Evolutionary conservation across 768 basidiomycete species (phyloP).

Genomic region (Russula brevipes): DNA sequence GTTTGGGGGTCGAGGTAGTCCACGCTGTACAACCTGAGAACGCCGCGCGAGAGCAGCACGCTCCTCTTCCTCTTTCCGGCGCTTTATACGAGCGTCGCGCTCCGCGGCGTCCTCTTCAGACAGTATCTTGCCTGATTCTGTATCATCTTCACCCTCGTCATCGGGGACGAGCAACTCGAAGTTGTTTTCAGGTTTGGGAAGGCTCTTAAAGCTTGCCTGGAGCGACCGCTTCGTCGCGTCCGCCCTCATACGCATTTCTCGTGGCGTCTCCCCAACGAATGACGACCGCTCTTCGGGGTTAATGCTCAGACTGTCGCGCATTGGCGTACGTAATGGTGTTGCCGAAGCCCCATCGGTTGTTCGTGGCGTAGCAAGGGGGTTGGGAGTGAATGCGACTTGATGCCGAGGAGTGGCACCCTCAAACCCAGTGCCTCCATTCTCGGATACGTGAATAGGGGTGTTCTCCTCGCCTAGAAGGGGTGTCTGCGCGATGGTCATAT

Average conservation of each 20-base stretch:
- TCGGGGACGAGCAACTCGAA: conserved; percentile 93
- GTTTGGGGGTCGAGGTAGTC: conserved; percentile 80
- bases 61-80: conserved; percentile 70
- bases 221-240: conserved; percentile 70
- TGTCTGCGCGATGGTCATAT: conserved; percentile 89
- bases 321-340: conserved; percentile 90
- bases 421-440: conserved; percentile 84
- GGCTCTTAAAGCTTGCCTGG: conserved; percentile 69
- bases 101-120: conserved; percentile 90
- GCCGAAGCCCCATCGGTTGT: conserved; percentile 40
- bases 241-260: conserved; percentile 59
- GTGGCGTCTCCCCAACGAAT: conserved; percentile 61
- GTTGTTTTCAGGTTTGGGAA: conserved; percentile 95
- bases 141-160: conserved; percentile 59
- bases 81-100: conserved; percentile 69
- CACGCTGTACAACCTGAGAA: conserved; percentile 73
- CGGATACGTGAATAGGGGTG: conserved; percentile 76
- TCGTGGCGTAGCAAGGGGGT: conserved; percentile 86
- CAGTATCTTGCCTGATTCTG: conserved; percentile 34
- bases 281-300: conserved; percentile 64
- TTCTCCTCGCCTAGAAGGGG: conserved; percentile 97
- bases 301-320: conserved; percentile 87
- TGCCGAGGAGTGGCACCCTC: conserved; percentile 94
- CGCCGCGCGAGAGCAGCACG: conserved; percentile 73
- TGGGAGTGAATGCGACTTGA: conserved; percentile 87